Conservation (phyloP, 164 flowering plant genomes). For the Houttuynia cordata region DNA sequence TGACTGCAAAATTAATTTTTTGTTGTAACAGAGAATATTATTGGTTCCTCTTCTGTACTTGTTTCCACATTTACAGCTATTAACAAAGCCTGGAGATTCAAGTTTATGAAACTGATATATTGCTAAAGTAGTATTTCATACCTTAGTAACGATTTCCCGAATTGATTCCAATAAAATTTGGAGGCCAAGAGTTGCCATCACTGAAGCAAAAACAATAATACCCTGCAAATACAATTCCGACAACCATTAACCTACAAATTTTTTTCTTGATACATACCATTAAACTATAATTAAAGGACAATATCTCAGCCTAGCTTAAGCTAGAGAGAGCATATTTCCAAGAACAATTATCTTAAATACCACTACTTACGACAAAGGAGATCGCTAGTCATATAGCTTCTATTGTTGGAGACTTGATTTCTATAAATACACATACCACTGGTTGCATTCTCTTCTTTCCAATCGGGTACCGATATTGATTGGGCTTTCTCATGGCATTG, state of each 20-base stretch:
- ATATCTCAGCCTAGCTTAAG: background rate
- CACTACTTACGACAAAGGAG: too few species aligned
- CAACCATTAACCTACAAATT: background rate
- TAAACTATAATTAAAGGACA: too few species aligned
- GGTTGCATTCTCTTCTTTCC: conserved; percentile 90
- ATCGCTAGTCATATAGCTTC: too few species aligned
- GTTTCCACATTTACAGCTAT: too few species aligned
- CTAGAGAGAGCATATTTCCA: too few species aligned
- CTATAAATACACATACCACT: conserved; percentile 32
- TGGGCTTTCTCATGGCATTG: conserved; percentile 65
- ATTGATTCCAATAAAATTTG: conserved; percentile 57
- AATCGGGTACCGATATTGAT: conserved; percentile 57
- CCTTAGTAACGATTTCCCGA: conserved; percentile 38
- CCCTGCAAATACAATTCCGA: conserved; percentile 32
- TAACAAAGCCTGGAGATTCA: background rate
- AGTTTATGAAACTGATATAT: background rate
- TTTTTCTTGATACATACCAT: too few species aligned
- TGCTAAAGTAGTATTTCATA: conserved; percentile 4
- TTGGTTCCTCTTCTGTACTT: too few species aligned
- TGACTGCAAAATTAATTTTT: too few species aligned
- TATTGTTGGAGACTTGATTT: background rate
- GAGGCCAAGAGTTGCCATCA: conserved; percentile 73
- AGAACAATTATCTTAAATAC: too few species aligned
- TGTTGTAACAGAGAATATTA: too few species aligned
- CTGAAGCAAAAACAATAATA: conserved; percentile 67